phyloP scores from a whole-genome alignment of 2,329 filamentous ascomycete genomes.

The Stylonectria norvegica region DNA sequence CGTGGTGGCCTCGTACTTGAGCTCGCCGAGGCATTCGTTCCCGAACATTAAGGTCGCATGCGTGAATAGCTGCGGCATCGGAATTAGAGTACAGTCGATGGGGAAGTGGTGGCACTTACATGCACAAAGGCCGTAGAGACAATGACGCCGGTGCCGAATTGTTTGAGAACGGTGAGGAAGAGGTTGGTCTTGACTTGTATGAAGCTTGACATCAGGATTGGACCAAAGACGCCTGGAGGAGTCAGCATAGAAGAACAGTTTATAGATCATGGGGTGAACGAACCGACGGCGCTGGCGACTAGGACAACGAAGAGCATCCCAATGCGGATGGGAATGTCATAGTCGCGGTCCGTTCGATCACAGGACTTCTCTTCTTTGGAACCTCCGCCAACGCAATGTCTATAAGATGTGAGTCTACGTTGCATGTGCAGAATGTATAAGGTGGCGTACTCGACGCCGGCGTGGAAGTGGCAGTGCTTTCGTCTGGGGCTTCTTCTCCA shows the following conservation, averaged over 20 bases:
- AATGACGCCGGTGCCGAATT: slow-evolving; percentile 71
- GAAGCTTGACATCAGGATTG: slow-evolving; percentile 59
- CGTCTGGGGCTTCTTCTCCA: slow-evolving; percentile 14
- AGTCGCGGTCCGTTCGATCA: slow-evolving; percentile 47
- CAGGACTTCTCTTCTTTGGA: slow-evolving; percentile 44
- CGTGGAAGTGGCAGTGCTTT: slow-evolving; percentile 67
- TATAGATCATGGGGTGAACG: slow-evolving; percentile 1
- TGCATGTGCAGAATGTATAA: neutral
- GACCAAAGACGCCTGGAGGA: slow-evolving; percentile 68
- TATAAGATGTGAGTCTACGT: no score
- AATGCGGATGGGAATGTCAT: slow-evolving; percentile 65
- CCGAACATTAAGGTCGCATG: slow-evolving; percentile 70
- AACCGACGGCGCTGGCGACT: slow-evolving; percentile 61
- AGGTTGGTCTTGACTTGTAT: slow-evolving; percentile 47
- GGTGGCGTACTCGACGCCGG: slow-evolving; percentile 63
- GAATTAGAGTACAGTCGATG: rapidly evolving
- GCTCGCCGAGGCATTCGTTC: slow-evolving; percentile 63
- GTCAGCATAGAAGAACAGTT: slow-evolving; percentile 25
- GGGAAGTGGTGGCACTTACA: slow-evolving; percentile 37
- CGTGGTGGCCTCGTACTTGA: slow-evolving; percentile 66
- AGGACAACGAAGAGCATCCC: slow-evolving; percentile 73
- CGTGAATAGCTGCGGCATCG: slow-evolving; percentile 56
- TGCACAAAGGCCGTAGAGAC: slow-evolving; percentile 69
- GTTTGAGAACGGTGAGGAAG: slow-evolving; percentile 63
- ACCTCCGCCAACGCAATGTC: slow-evolving; percentile 53